These are phyloP conservation scores for Starmerella gropengiesseri DNA, from an alignment of 805 yeast species.

Conservation along the genomic window DNA sequence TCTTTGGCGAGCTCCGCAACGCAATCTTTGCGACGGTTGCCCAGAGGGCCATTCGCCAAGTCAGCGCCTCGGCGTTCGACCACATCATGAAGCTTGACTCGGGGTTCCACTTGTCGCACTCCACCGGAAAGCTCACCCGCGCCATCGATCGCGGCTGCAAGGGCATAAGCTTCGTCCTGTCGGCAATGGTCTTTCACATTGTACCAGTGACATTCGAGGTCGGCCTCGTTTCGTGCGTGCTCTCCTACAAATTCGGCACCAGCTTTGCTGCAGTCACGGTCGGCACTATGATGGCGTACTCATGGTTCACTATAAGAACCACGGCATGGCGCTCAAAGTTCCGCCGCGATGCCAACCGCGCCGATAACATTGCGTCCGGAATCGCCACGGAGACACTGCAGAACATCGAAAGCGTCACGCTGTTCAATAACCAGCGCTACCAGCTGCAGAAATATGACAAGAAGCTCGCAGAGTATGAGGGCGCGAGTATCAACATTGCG, in stretches of 20 bases:
- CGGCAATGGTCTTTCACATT: slow-evolving; percentile 97
- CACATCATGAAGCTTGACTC: slow-evolving; percentile 78
- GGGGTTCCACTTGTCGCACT: slow-evolving; percentile 79
- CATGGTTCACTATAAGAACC: slow-evolving; percentile 76
- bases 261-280: slow-evolving; percentile 83
- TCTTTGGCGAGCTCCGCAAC: slow-evolving; percentile 88
- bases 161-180: slow-evolving; percentile 84
- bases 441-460: slow-evolving; percentile 71
- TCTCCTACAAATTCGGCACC: slow-evolving; percentile 84
- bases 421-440: slow-evolving; percentile 78
- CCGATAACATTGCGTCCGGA: slow-evolving; percentile 92
- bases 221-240: slow-evolving; percentile 80
- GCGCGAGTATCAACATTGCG: slow-evolving; percentile 58
- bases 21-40: slow-evolving; percentile 95
- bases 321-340: slow-evolving; percentile 95
- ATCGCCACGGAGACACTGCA: slow-evolving; percentile 89
- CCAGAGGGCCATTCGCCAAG: slow-evolving; percentile 82
- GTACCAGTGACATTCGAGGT: slow-evolving; percentile 89
- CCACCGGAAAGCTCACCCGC: slow-evolving; percentile 91
- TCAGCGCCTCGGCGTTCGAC: slow-evolving; percentile 75
- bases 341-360: slow-evolving; percentile 77
- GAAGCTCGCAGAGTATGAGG: slow-evolving; percentile 63
- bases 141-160: slow-evolving; percentile 97
- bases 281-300: slow-evolving; percentile 78
- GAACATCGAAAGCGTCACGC: slow-evolving; percentile 88